These are phyloP conservation scores for Capsicum baccatum DNA, from an alignment of 257 asterid species.

Conservation along the genomic window DNA sequence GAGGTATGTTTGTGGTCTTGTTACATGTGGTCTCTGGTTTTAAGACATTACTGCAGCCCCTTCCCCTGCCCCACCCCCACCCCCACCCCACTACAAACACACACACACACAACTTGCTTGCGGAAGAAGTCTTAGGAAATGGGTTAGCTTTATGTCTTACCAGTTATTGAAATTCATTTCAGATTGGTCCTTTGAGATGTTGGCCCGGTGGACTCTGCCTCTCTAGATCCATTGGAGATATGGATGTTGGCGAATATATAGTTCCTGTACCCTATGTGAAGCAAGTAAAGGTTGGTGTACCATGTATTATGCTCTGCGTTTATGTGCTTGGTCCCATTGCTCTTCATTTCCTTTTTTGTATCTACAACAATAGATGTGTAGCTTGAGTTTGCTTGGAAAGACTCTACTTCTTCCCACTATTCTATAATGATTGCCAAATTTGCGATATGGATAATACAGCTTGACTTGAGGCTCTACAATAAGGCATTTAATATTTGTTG, in stretches of 20 bases:
- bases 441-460: not conserved
- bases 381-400: not conserved
- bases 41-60: not conserved
- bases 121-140: not conserved
- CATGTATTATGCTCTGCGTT: not conserved
- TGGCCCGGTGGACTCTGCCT: conserved; percentile 99
- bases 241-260: conserved; percentile 97
- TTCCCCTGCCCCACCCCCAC: not conserved
- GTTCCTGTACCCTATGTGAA: conserved; percentile 97
- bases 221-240: conserved; percentile 96
- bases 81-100: not conserved
- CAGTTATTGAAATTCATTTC: conserved; percentile 32
- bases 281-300: conserved; percentile 90
- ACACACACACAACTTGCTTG: not conserved
- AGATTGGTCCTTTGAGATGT: conserved; percentile 99
- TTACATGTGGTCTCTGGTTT: not conserved
- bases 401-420: not conserved
- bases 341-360: conserved; percentile 1
- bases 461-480: conserved; percentile 1
- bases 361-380: not conserved
- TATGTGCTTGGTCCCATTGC: conserved; percentile 21
- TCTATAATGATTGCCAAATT: not conserved
- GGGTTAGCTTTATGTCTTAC: conserved; percentile 27
- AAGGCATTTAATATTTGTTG: not conserved
- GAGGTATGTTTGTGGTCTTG: conserved; percentile 58